Evolutionary conservation across 257 asterid genomes (phyloP), one percentile per base, ranked within the genome.

Genomic region (Gentiana dahurica): DNA sequence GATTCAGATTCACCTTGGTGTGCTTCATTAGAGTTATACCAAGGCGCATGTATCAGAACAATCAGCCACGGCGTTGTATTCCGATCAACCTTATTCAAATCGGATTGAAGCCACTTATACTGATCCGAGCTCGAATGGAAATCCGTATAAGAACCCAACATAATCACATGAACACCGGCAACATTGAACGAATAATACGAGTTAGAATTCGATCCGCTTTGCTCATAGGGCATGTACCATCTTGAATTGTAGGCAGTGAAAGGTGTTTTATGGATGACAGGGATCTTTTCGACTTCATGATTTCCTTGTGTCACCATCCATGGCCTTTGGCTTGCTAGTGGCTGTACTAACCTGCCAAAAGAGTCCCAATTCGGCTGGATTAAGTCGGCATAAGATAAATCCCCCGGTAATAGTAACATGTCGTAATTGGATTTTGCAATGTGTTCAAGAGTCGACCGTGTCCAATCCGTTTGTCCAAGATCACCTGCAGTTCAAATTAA

Each of bases 301-400:
- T 91, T 91, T 36, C 98, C 98, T 9, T 82, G 81, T 3, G 94
- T 87, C 51, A 83, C 96, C 98, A 91, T 91, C 98, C 97, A 91
- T 0, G 97, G 95, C 53, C 95, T 73, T 3, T 34, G 13, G 72
- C 95, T 81, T 0, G 96, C 85, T 4, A 77, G 70, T 0, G 83
- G 81, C 70, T 87, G 78, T 48, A 85, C 92, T 56, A 87, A 24
- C 0, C 75, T 72, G 1, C 96, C 98, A 33, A 82, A 91, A 0
- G 85, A 76, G 74, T 91, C 98, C 96, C 98, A 91, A 0, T 4
- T 4, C 0, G 78, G 78, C 33, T 91, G 96, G 51, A 1, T 0
- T 0, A 32, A 12, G 45, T 90, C 95, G 0, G 97, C 97, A 2
- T 90, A 90, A 0, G 97, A 78, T 10, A 86, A 53, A 36, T 90